phyloP scores from a whole-genome alignment of 139 green algal species.

The Asterochloris erici region DNA sequence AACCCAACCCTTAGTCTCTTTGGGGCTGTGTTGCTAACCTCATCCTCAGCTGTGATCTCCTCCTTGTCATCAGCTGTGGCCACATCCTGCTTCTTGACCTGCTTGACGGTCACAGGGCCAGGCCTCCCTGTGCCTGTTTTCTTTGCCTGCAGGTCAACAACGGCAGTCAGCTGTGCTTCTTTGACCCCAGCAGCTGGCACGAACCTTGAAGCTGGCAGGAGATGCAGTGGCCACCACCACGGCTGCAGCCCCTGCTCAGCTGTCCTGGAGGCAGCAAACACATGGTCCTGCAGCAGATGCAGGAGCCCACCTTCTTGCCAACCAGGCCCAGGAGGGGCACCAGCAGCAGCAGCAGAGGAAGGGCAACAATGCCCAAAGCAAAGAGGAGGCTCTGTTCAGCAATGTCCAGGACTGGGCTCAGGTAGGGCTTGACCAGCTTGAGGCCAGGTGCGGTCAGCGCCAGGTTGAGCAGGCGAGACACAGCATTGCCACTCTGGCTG shows the following conservation, averaged over 20 bases:
- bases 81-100: slow-evolving; percentile 20
- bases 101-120: neutral
- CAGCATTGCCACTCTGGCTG: neutral
- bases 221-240: neutral
- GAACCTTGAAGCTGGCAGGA: neutral
- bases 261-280: neutral
- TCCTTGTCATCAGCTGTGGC: slow-evolving; percentile 4
- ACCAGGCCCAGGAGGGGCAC: slow-evolving; percentile 3
- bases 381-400: neutral
- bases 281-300: neutral
- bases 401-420: neutral
- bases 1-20: no score
- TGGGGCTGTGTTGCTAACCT: no score
- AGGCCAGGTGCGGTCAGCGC: neutral
- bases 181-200: neutral
- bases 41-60: no score
- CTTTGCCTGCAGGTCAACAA: slow-evolving; percentile 1
- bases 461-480: neutral
- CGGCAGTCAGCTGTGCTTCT: neutral
- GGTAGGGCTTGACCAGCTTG: slow-evolving; percentile 1
- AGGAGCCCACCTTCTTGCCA: slow-evolving; percentile 6
- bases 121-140: neutral
- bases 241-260: neutral
- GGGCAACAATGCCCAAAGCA: neutral
- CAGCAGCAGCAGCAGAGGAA: slow-evolving; percentile 7